phyloP scores from a whole-genome alignment of 305 asterid species.

The Solanum hybrid region DNA sequence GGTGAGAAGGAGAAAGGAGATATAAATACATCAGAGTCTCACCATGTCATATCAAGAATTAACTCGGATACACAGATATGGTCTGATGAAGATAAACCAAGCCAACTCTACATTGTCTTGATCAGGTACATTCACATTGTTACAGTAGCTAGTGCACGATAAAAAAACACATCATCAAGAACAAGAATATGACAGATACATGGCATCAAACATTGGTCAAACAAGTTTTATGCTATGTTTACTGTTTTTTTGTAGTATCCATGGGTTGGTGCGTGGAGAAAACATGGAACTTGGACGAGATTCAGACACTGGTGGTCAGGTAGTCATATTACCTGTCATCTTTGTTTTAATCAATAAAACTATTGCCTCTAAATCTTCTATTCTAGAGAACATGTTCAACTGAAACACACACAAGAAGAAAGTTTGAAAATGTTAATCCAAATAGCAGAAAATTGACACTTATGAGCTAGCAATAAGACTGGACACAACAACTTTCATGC shows the following conservation, averaged over 20 bases:
- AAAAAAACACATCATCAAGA: neutral
- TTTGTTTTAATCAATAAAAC: neutral
- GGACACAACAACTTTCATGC: neutral
- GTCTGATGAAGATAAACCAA: constrained; percentile 32
- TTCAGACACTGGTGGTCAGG: constrained; percentile 81
- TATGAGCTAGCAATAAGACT: neutral
- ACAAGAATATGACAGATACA: neutral
- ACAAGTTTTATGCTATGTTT: constrained; percentile 11
- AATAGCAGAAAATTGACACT: neutral
- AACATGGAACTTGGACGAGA: constrained; percentile 81
- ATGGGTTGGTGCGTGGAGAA: constrained; percentile 71
- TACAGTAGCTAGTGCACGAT: neutral
- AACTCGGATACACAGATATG: constrained; percentile 40
- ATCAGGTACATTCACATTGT: constrained; percentile 35
- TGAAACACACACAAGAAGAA: neutral
- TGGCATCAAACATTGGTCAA: neutral
- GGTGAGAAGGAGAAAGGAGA: constrained; percentile 57
- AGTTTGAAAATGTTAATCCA: neutral
- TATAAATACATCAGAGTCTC: constrained; percentile 14
- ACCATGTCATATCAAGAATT: constrained; percentile 29
- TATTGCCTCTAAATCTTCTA: neutral
- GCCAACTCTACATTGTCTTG: constrained; percentile 51
- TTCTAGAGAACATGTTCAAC: neutral
- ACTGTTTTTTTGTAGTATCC: constrained; percentile 38
- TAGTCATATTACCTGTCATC: constrained; percentile 13